phyloP scores from a whole-genome alignment of 768 basidiomycete genomes.

The Termitomyces sp. region DNA sequence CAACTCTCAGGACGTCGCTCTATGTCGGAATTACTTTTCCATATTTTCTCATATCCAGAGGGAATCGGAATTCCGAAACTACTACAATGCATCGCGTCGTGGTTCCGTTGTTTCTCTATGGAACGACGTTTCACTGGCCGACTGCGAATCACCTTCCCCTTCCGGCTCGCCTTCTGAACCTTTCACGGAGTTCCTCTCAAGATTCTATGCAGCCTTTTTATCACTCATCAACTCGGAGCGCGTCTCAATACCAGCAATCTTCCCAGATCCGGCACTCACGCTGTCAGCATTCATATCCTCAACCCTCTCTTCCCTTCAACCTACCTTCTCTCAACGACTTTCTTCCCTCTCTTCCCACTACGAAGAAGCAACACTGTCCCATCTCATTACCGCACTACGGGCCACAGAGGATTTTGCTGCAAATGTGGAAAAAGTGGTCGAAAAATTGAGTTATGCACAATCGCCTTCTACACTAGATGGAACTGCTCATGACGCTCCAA shows the following conservation, averaged over 20 bases:
- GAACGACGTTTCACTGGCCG: constrained; percentile 55
- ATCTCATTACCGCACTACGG: constrained; percentile 68
- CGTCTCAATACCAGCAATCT: constrained; percentile 74
- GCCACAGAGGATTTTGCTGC: constrained; percentile 83
- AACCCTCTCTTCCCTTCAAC: constrained; percentile 74
- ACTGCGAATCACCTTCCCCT: constrained; percentile 41
- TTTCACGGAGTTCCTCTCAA: constrained; percentile 67
- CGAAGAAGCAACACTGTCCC: constrained; percentile 58
- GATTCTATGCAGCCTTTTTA: constrained; percentile 72
- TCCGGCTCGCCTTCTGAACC: constrained; percentile 24
- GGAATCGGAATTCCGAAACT: constrained; percentile 89
- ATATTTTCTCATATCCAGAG: constrained; percentile 92
- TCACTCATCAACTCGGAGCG: constrained; percentile 68
- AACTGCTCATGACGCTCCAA: constrained; percentile 15
- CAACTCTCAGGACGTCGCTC: constrained; percentile 67
- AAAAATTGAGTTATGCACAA: constrained; percentile 52
- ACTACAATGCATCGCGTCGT: constrained; percentile 87
- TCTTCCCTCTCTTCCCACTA: constrained; percentile 63
- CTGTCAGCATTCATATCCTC: constrained; percentile 82
- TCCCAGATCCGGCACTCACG: constrained; percentile 77
- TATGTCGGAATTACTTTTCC: constrained; percentile 74
- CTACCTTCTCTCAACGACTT: constrained; percentile 79
- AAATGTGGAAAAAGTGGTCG: constrained; percentile 69
- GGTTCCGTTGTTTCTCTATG: constrained; percentile 63
- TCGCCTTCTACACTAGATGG: constrained; percentile 19